Evolutionary conservation across 805 yeast genomes (phyloP), one percentile per base, ranked within the genome.

Genomic region (Saccharomycopsis javanensis): DNA sequence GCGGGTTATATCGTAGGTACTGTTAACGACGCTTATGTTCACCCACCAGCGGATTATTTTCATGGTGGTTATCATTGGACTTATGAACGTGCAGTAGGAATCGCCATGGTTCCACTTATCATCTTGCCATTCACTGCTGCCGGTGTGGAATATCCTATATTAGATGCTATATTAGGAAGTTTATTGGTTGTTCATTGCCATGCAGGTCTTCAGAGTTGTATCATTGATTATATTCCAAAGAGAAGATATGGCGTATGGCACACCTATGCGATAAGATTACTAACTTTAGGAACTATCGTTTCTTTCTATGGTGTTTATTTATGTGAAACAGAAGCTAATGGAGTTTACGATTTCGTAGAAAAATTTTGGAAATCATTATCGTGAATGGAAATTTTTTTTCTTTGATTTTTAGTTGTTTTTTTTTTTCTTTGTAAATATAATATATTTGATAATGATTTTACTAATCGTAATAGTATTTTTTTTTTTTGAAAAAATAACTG

Each of bases 31-130:
- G 84, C 89, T 3, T 80, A 80, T 60, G 81, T 82, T 18, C 77
- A 79, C 11, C 88, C 88, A 34, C 72, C 75, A 55, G 70, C 83
- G 4, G 74, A 76, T 64, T 75, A 76, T 62, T 65, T 73, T 55
- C 83, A 85, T 61, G 94, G 92, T 18, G 81, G 91, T 0, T 76
- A 74, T 61, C 92, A 86, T 71, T 85, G 91, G 91, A 76, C 85
- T 38, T 73, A 79, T 62, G 92, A 87, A 69, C 78, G 86, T 68
- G 60, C 77, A 13, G 79, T 83, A 8, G 78, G 85, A 15, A 67
- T 81, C 46, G 79, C 83, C 0, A 66, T 87, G 72, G 72, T 85
- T 28, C 95, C 95, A 2, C 71, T 86, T 56, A 70, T 81, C 3
- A 67, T 80, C 27, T 71, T 83, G 6, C 91, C 94, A 2, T 76